These are phyloP conservation scores for Pyrenula massariospora DNA, from an alignment of 495 filamentous ascomycete species.

Conservation along the genomic window DNA sequence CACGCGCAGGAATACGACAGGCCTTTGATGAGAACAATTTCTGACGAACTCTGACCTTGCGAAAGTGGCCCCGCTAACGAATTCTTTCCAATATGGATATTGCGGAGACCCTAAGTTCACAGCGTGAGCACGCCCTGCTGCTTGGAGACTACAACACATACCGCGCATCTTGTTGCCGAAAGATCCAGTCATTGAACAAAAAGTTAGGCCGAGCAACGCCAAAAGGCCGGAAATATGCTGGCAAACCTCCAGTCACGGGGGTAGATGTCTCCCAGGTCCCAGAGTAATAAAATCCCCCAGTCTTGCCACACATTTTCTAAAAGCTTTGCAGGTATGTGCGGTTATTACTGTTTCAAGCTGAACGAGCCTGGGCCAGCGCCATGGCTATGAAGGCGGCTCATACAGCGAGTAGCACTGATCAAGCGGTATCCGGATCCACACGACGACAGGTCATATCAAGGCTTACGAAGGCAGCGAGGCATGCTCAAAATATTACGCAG, in stretches of 20 bases:
- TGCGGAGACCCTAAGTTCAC: conserved; percentile 67
- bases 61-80: too few species aligned
- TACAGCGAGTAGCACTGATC: conserved; percentile 55
- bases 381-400: conserved; percentile 86
- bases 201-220: conserved; percentile 71
- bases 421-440: conserved; percentile 65
- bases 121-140: conserved; percentile 68
- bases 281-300: conserved; percentile 41
- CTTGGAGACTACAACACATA: conserved; percentile 86
- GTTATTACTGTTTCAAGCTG: conserved; percentile 70
- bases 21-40: too few species aligned
- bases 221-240: conserved; percentile 72
- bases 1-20: too few species aligned
- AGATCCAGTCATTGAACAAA: conserved; percentile 72
- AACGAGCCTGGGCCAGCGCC: conserved; percentile 92
- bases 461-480: conserved; percentile 62
- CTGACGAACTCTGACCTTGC: too few species aligned
- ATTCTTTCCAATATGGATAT: too few species aligned
- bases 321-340: conserved; percentile 55
- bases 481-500: conserved; percentile 55
- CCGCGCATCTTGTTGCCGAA: conserved; percentile 64
- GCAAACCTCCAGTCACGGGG: conserved; percentile 58
- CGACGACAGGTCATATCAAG: conserved; percentile 80
- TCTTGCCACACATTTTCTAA: conserved; percentile 6
- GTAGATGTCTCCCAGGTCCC: conserved; percentile 66